Percentiles rank a stretch among this genome's conserved stretches.
Conservation (phyloP, 2,329 filamentous ascomycete species). For the Thelonectria discophora region DNA sequence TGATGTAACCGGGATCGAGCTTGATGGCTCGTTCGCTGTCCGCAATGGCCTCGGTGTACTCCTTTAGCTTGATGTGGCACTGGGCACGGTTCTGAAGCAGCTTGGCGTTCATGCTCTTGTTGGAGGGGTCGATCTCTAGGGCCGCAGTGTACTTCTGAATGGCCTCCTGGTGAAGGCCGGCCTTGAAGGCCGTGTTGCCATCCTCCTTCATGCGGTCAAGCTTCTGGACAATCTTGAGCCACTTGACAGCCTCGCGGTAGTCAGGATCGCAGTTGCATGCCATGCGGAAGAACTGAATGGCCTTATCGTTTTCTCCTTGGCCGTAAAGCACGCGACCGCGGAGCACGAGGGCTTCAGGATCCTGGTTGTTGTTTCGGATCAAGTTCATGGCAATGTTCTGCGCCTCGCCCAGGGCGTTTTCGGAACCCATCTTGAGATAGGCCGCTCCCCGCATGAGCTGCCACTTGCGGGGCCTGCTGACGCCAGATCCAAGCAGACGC, state of each 20-base stretch:
- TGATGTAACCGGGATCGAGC: slow-evolving; percentile 85
- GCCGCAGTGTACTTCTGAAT: slow-evolving; percentile 86
- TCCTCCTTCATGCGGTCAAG: slow-evolving; percentile 93
- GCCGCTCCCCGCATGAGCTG: slow-evolving; percentile 91
- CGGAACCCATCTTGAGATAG: slow-evolving; percentile 89
- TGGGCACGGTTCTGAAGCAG: slow-evolving; percentile 92
- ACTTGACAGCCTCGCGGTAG: slow-evolving; percentile 87
- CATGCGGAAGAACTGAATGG: slow-evolving; percentile 89
- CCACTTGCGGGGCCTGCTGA: slow-evolving; percentile 89
- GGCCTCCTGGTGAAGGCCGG: slow-evolving; percentile 79
- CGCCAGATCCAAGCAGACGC: slow-evolving; percentile 77
- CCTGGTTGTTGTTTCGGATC: slow-evolving; percentile 85
- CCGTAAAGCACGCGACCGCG: slow-evolving; percentile 88
- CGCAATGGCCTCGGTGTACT: slow-evolving; percentile 80
- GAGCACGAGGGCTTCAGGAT: slow-evolving; percentile 92
- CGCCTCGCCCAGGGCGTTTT: slow-evolving; percentile 88
- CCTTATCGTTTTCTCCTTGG: slow-evolving; percentile 95
- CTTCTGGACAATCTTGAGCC: slow-evolving; percentile 88
- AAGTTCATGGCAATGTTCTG: slow-evolving; percentile 92
- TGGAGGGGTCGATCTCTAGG: slow-evolving; percentile 83
- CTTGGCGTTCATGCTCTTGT: slow-evolving; percentile 94
- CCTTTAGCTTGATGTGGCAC: slow-evolving; percentile 83
- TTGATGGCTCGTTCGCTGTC: slow-evolving; percentile 87
- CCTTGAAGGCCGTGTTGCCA: slow-evolving; percentile 90
- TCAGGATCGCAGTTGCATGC: slow-evolving; percentile 92